Percentiles rank a stretch among this genome's conserved stretches.
These are phyloP conservation scores for Taphrina pruni DNA, from an alignment of 1,139 yeast genomes.

Conservation along the genomic window DNA sequence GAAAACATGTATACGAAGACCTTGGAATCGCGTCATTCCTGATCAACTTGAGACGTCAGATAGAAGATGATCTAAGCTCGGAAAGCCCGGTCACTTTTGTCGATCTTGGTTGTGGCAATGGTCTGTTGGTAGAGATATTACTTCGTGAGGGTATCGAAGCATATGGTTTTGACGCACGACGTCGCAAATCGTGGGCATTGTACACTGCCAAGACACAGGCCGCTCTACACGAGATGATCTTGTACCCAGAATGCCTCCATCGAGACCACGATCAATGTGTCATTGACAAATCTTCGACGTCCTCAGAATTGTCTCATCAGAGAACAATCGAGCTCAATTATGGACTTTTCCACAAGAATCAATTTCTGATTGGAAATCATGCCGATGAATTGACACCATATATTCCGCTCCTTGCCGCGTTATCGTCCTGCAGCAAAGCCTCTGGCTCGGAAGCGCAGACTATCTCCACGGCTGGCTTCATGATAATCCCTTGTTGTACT, in stretches of 20 bases:
- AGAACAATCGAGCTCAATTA: constrained; percentile 49
- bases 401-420: constrained; percentile 70
- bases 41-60: constrained; percentile 71
- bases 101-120: constrained; percentile 96
- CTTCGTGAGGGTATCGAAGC: constrained; percentile 81
- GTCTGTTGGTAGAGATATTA: constrained; percentile 77
- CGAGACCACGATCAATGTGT: neutral
- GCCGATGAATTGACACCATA: constrained; percentile 95
- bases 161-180: constrained; percentile 86
- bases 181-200: constrained; percentile 81
- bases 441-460: constrained; percentile 55
- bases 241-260: constrained; percentile 66
- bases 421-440: constrained; percentile 13
- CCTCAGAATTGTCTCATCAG: neutral
- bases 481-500: constrained; percentile 95
- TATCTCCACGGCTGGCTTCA: constrained; percentile 61
- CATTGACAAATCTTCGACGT: neutral
- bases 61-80: constrained; percentile 45
- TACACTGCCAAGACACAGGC: constrained; percentile 69
- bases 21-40: constrained; percentile 93
- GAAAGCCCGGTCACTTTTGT: constrained; percentile 65
- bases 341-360: constrained; percentile 68
- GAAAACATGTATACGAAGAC: constrained; percentile 95
- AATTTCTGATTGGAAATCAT: constrained; percentile 91
- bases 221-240: constrained; percentile 71